These are phyloP conservation scores for Suhomyces choctaworum DNA, from an alignment of 1,139 yeast species.

Conservation along the genomic window DNA sequence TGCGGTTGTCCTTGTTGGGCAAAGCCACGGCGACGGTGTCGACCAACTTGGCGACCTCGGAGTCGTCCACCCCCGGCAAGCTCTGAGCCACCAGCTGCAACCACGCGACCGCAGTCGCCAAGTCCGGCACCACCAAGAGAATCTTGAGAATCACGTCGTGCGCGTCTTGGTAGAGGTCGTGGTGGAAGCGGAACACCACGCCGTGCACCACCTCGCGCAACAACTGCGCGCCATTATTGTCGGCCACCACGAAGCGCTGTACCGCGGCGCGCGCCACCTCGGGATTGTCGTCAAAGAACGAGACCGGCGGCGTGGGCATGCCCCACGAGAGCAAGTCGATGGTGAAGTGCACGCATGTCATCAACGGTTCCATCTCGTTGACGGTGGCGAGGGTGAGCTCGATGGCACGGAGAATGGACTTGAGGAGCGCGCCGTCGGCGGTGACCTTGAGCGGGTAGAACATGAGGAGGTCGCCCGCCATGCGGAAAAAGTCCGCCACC, in stretches of 20 bases:
- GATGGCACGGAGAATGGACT: slow-evolving; percentile 61
- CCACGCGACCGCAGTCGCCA: slow-evolving; percentile 56
- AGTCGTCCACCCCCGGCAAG: slow-evolving; percentile 65
- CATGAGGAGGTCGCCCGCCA: slow-evolving; percentile 78
- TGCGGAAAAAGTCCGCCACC: slow-evolving; percentile 84
- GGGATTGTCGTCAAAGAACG: slow-evolving; percentile 56
- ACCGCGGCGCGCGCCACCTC: slow-evolving; percentile 52
- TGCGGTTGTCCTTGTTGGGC: slow-evolving; percentile 67
- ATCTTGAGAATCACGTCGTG: slow-evolving; percentile 71
- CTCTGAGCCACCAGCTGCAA: slow-evolving; percentile 52
- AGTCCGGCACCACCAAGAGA: slow-evolving; percentile 51
- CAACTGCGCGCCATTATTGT: slow-evolving; percentile 60
- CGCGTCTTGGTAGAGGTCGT: slow-evolving; percentile 72
- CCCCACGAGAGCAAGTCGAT: slow-evolving; percentile 87
- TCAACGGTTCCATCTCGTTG: slow-evolving; percentile 71
- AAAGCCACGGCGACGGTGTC: slow-evolving; percentile 60
- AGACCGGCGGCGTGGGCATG: slow-evolving; percentile 73
- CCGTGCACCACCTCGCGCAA: slow-evolving; percentile 61
- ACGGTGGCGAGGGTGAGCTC: slow-evolving; percentile 52
- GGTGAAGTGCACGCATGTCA: slow-evolving; percentile 69
- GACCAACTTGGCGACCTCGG: slow-evolving; percentile 64
- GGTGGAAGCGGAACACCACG: slow-evolving; percentile 68
- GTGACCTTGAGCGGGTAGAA: slow-evolving; percentile 72
- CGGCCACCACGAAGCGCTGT: slow-evolving; percentile 34
- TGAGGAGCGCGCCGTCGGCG: slow-evolving; percentile 53